Evolutionary conservation across 2,329 filamentous ascomycete species (phyloP).

Genomic region (Colletotrichum acutatum): DNA sequence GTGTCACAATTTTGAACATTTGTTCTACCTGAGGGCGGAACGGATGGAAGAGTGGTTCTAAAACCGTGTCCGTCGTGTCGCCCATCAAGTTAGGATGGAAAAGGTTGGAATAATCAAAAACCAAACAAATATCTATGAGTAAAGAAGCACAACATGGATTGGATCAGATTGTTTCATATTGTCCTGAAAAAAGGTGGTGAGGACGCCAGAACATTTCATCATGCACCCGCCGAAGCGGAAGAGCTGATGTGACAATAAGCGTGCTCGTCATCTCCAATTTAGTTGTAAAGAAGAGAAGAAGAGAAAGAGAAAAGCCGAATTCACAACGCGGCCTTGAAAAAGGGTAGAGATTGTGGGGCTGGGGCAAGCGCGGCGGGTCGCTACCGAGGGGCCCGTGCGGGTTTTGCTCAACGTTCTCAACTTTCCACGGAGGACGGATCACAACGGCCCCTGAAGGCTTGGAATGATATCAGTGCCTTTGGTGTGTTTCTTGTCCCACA

Average conservation of each 20-base stretch:
- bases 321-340: constrained; percentile 13
- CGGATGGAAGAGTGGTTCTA: neutral
- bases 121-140: neutral
- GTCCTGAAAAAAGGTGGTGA: constrained; percentile 71
- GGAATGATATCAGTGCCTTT: neutral
- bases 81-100: neutral
- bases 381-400: constrained; percentile 19
- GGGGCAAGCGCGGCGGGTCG: neutral
- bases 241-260: constrained; percentile 67
- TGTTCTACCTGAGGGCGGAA: neutral
- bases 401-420: neutral
- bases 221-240: constrained; percentile 66
- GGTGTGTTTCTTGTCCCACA: neutral
- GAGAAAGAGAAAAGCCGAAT: constrained; percentile 38
- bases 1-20: neutral
- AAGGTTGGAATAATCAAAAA: neutral
- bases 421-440: neutral
- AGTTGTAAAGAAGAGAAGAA: constrained; percentile 69
- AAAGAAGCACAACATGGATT: constrained; percentile 43
- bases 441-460: too few species aligned
- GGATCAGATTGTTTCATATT: constrained; percentile 75
- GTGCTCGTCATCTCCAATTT: constrained; percentile 83
- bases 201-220: constrained; percentile 73
- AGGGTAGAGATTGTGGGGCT: constrained; percentile 24
- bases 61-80: neutral